Evolutionary conservation across 306 rosid species (phyloP).

Genomic region (Oxytropis ochrocephala): DNA sequence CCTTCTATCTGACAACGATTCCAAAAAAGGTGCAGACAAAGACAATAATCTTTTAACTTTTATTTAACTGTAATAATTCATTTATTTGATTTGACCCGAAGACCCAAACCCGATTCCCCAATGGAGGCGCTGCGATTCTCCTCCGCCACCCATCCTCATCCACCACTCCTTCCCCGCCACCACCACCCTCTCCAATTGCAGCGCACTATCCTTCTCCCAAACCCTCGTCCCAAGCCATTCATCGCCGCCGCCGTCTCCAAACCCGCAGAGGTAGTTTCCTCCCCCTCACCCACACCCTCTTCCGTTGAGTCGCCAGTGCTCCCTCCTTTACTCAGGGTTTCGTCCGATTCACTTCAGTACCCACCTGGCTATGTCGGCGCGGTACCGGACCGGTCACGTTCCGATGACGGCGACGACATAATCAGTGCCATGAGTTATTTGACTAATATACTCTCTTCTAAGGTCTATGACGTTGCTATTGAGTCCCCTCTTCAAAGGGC

Average conservation of each 20-base stretch:
- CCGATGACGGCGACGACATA: slow-evolving; percentile 18
- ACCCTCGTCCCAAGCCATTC: slow-evolving; percentile 9
- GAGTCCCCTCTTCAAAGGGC: slow-evolving; percentile 81
- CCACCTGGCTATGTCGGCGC: slow-evolving; percentile 82
- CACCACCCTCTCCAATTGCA: neutral
- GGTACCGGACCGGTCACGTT: slow-evolving; percentile 34
- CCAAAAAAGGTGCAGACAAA: too few relatives aligned
- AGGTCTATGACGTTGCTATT: slow-evolving; percentile 76
- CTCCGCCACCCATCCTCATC: slow-evolving; percentile 20
- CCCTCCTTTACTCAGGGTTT: slow-evolving; percentile 22
- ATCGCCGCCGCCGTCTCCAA: slow-evolving; percentile 45
- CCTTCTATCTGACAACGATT: too few relatives aligned
- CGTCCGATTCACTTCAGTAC: slow-evolving; percentile 54
- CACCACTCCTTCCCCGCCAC: slow-evolving; percentile 16
- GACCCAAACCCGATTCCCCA: neutral
- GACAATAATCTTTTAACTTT: too few relatives aligned
- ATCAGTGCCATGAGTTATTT: slow-evolving; percentile 56
- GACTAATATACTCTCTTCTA: slow-evolving; percentile 72
- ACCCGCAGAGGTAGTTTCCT: slow-evolving; percentile 25
- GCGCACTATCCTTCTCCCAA: neutral
- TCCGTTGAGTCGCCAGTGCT: neutral
- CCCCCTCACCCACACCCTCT: slow-evolving; percentile 17
- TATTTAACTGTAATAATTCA: neutral
- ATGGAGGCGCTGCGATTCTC: slow-evolving; percentile 56
- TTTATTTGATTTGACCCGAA: too few relatives aligned